Evolutionary conservation across 768 basidiomycete species (phyloP).

Genomic region (Baorangia bicolor): DNA sequence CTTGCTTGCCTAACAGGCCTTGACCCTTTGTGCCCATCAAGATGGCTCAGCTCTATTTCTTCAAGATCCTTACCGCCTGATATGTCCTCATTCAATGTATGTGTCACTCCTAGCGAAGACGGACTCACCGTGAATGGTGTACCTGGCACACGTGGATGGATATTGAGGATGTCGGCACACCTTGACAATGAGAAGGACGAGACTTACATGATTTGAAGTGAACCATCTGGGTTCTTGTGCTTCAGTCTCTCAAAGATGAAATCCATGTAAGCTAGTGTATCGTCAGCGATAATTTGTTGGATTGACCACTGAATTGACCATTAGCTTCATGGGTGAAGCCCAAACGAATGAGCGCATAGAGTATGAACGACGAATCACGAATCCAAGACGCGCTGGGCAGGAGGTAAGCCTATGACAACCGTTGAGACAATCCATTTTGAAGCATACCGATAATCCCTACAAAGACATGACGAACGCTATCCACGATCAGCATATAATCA

Average conservation of each 20-base stretch:
- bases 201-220: conserved; percentile 84
- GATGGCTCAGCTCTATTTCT: conserved; percentile 79
- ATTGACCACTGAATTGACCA: conserved; percentile 41
- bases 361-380: conserved; percentile 93
- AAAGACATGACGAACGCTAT: neutral
- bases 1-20: conserved; percentile 64
- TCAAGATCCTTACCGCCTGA: conserved; percentile 75
- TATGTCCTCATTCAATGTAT: neutral
- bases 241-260: conserved; percentile 85
- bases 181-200: neutral
- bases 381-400: conserved; percentile 75
- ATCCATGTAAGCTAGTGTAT: conserved; percentile 71
- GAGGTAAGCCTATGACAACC: neutral
- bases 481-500: neutral
- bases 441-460: conserved; percentile 64
- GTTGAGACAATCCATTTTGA: neutral
- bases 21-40: conserved; percentile 87
- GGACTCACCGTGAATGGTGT: conserved; percentile 81
- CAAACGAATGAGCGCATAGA: conserved; percentile 90
- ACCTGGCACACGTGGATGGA: conserved; percentile 33
- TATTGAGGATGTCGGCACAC: neutral
- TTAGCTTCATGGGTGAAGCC: conserved; percentile 94
- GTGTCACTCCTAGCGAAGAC: neutral
- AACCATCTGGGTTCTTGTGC: conserved; percentile 85
- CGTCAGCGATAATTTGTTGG: neutral